Conservation (phyloP, 306 rosid genomes). For the Inga laurina region DNA sequence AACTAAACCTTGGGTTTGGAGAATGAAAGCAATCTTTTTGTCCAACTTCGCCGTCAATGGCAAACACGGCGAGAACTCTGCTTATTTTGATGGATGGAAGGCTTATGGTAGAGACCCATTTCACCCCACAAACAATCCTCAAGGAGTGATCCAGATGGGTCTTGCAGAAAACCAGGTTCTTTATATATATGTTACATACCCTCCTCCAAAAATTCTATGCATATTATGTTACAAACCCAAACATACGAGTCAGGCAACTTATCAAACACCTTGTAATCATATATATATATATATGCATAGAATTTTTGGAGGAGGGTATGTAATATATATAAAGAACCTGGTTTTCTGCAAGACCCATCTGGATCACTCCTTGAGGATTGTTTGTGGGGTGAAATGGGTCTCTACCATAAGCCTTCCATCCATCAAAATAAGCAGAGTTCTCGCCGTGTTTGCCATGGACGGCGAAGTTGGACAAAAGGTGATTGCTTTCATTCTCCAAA, state of each 20-base stretch:
- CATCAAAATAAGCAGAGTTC: conserved; percentile 58
- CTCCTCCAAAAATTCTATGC: too few species aligned
- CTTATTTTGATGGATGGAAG: conserved; percentile 71
- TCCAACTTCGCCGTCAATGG: conserved; percentile 55
- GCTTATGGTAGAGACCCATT: conserved; percentile 59
- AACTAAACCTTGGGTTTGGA: conserved; percentile 16
- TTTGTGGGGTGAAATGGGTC: conserved; percentile 51
- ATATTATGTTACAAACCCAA: too few species aligned
- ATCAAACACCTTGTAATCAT: neutral
- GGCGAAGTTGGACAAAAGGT: conserved; percentile 50
- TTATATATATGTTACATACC: too few species aligned
- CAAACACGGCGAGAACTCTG: conserved; percentile 57
- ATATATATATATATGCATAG: too few species aligned
- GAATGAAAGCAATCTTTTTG: conserved; percentile 18
- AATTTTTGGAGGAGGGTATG: too few species aligned
- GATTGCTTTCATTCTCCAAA: neutral
- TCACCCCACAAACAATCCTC: conserved; percentile 44
- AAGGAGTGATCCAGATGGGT: conserved; percentile 71
- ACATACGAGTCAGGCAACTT: neutral
- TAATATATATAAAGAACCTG: conserved; percentile 33
- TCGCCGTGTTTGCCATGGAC: conserved; percentile 55
- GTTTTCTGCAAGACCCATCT: conserved; percentile 77
- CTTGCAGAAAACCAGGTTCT: conserved; percentile 67
- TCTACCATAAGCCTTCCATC: conserved; percentile 64
- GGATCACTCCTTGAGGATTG: conserved; percentile 58